phyloP scores from a whole-genome alignment of 1,139 yeast species.

The Pichia sp. region DNA sequence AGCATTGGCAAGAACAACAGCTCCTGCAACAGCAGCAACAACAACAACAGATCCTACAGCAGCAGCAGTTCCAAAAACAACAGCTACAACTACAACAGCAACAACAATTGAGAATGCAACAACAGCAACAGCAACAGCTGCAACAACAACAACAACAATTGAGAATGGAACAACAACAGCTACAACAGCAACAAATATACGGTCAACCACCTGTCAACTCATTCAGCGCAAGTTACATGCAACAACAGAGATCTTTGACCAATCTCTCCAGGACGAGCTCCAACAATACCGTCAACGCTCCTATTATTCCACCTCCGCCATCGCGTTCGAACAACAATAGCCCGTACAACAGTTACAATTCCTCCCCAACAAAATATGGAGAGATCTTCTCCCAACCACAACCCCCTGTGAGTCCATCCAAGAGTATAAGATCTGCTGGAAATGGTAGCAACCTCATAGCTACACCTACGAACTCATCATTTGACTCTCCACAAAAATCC shows the following conservation, averaged over 20 bases:
- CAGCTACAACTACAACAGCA: conserved; percentile 11
- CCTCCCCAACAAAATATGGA: conserved; percentile 20
- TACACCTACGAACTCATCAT: conserved; percentile 20
- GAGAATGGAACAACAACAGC: conserved; percentile 5
- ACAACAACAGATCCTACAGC: conserved; percentile 8
- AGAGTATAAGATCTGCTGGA: conserved; percentile 22
- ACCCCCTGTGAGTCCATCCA: conserved; percentile 27
- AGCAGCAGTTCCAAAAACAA: conserved; percentile 3
- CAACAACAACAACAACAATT: conserved; percentile 4
- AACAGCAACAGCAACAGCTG: conserved; percentile 10
- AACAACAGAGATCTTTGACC: conserved; percentile 17
- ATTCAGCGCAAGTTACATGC: conserved; percentile 13
- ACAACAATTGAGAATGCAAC: conserved; percentile 1
- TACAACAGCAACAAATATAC: conserved; percentile 12
- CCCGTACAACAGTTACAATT: conserved; percentile 14
- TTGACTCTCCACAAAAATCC: conserved; percentile 21
- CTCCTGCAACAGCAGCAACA: conserved; percentile 9
- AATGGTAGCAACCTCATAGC: conserved; percentile 17
- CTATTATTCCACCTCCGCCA: conserved; percentile 4
- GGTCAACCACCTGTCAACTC: not conserved
- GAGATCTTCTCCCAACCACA: conserved; percentile 20
- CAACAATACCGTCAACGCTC: conserved; percentile 6
- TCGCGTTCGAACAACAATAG: not conserved
- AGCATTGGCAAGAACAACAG: too few relatives aligned
- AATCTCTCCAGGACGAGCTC: conserved; percentile 12